Evolutionary conservation across 257 asterid genomes (phyloP).

Genomic region (Fraxinus cuspidata): DNA sequence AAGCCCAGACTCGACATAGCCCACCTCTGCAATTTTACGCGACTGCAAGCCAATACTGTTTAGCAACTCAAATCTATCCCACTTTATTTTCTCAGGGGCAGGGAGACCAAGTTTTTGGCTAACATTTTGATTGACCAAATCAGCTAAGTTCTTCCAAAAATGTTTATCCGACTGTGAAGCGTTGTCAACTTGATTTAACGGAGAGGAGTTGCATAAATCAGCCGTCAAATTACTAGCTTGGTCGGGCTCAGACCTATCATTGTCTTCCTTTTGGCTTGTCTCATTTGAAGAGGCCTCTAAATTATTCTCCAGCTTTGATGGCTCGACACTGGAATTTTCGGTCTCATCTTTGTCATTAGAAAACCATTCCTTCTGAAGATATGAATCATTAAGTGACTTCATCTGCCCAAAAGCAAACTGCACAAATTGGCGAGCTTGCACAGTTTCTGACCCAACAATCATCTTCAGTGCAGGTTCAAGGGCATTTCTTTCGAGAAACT

Average conservation of each 20-base stretch:
- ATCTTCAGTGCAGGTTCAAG: constrained; percentile 77
- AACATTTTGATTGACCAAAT: constrained; percentile 61
- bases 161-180: constrained; percentile 58
- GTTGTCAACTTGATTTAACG: constrained; percentile 32
- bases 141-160: constrained; percentile 77
- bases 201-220: constrained; percentile 16
- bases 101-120: constrained; percentile 72
- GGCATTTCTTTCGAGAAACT: constrained; percentile 75
- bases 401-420: constrained; percentile 89
- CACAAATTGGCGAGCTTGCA: constrained; percentile 90
- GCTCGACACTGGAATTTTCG: constrained; percentile 24
- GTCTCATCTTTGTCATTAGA: constrained; percentile 29
- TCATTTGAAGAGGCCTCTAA: constrained; percentile 34
- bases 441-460: constrained; percentile 83
- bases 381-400: constrained; percentile 68
- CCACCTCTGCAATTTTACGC: constrained; percentile 70
- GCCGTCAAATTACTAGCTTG: constrained; percentile 20
- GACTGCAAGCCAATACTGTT: constrained; percentile 70
- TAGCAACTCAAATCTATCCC: constrained; percentile 78
- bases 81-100: constrained; percentile 66
- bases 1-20: constrained; percentile 83
- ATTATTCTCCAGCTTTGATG: constrained; percentile 25
- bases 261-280: constrained; percentile 30
- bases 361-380: constrained; percentile 59
- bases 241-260: constrained; percentile 11